Conservation (phyloP, 257 asterid species). For the Solanum pimpinellifolium region DNA sequence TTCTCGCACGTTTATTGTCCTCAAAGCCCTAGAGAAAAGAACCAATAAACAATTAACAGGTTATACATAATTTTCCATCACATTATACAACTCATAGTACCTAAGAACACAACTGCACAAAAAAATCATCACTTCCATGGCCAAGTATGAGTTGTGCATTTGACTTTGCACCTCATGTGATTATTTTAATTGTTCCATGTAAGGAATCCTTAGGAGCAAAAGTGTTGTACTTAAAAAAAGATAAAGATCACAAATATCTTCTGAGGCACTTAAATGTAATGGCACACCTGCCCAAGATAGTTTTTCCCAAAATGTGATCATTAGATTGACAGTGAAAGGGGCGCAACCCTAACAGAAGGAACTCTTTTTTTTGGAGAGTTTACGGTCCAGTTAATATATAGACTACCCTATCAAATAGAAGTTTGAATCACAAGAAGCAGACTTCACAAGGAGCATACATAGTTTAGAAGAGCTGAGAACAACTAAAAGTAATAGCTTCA, state of each 20-base stretch:
- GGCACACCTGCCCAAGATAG: not conserved
- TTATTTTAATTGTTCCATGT: not conserved
- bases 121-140: not conserved
- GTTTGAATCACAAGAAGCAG: not conserved
- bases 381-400: not conserved
- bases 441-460: not conserved
- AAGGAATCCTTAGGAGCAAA: not conserved
- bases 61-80: not conserved
- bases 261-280: not conserved
- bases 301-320: not conserved
- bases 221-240: no score
- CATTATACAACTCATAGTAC: not conserved
- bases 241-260: not conserved
- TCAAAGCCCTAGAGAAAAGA: conserved; percentile 63
- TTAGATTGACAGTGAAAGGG: not conserved
- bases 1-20: conserved; percentile 71
- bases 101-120: not conserved
- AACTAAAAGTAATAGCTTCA: not conserved
- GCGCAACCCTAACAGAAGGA: not conserved
- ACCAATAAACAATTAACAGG: not conserved
- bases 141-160: not conserved
- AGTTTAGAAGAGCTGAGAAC: not conserved
- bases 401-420: not conserved
- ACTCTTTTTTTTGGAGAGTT: not conserved
- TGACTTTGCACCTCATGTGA: not conserved